Base-by-base conservation (phyloP, 1,284 basidiomycete genomes). In the Fomitiporia mediterranea region DNA sequence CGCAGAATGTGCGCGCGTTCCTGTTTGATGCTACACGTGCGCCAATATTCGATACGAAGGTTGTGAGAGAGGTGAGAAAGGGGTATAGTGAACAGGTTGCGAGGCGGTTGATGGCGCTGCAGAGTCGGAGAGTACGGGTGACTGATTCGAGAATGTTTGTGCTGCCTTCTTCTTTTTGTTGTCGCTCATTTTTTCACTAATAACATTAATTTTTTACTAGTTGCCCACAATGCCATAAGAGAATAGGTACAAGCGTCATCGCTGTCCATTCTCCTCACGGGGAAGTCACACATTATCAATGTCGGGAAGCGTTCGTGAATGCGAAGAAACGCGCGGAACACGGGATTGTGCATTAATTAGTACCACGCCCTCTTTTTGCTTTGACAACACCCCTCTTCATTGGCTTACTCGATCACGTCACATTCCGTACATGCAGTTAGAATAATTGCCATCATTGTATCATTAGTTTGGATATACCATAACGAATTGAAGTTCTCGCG, bases 171-270 rank as follows among this genome's bases (percentile, higher is more conserved):
- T 51, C 34, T 60, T 13, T 53, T 3, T 44, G 39, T 0, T 25
- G 17, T 35, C 15, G 34, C 11, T 56, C 21, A 30, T 8, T 15
- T 30, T 35, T 34, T 13, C 8, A 19, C n/a, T 23, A 32, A n/a
- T 32, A 57, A 32, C 42, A 13, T n/a, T 49, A n/a, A 48, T 39
- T 38, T 44, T 35, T 23, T 43, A 8, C 54, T 61, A 96, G 94
- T 70, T 98, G 97, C 66, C 94, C 94, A 0, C 89, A 94, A 67
- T 99, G 96, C 69, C 89, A 95, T 68, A 98, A 98, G 67, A 82
- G 95, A 19, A 75, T 99, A 27, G 97, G 97, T 0, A 89, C 87
- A 63, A 95, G 91, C 59, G 94, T 97, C 37, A 94, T 99, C 63
- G 93, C 95, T 0, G 93, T 98, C 0, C 94, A 96, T 74, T 77